Evolutionary conservation across 352 stramenopile species (phyloP), one percentile per base, ranked within the genome.

Genomic region (Paralagenidium karlingii): DNA sequence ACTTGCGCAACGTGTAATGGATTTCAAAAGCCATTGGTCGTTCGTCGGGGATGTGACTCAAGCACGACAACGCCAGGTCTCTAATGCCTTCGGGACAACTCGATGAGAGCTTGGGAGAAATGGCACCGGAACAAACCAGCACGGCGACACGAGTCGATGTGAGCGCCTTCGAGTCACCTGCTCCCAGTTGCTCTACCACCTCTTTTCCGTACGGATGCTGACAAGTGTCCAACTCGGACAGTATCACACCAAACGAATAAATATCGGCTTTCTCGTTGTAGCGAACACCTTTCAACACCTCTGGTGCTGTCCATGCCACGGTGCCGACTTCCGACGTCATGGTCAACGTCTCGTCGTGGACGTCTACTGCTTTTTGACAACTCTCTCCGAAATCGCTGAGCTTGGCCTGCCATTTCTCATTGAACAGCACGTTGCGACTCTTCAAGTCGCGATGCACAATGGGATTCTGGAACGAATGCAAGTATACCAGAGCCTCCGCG

Each of bases 161-260:
- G n/a, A n/a, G n/a, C 21, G 65, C 53, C 13, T 55, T 55, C 2
- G 45, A 58, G 5, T 36, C 9, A 30, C 63, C 24, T 22, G 33
- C 5, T 12, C 28, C 28, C 15, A 47, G 28, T 21, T 30, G 30
- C 22, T 25, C 57, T 19, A 67, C 63, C 40, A 73, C 47, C 4
- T 57, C 65, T 5, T 45, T 49, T 12, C 46, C 39, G 24, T 69
- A 78, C 8, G 67, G 67, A 6, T 59, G 41, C 38, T 73, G 43
- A 11, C 63, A 69, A 13, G 67, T 78, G 28, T 81, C 67, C 6
- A 81, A 44, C 33, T 80, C 66, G 0, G 63, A 75, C n/a, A 80
- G 36, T 24, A 80, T 20, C 13, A 77, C 60, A 24, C 66, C 66
- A 1, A 80, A 38, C 8, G 66, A 38, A 37, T 80, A 80, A 19